A percentile compares a stretch with the other conserved stretches of the same genome.
phyloP scores from a whole-genome alignment of 192 early-diverging fungal species.

The Coemansia guatemalensis region DNA sequence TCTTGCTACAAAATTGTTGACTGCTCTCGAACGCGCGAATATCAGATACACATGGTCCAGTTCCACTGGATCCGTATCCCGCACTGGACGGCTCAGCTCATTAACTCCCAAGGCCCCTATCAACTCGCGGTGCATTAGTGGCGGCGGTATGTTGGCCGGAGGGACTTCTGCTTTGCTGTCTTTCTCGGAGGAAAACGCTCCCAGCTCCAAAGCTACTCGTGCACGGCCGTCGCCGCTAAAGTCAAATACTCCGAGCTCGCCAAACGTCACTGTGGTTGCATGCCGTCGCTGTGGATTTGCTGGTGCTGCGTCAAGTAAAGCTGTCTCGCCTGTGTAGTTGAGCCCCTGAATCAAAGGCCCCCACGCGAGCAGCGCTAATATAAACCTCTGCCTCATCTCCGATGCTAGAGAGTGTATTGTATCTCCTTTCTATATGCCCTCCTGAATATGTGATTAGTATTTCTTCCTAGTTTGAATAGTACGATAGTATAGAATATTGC shows the following conservation, averaged over 20 bases:
- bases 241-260: slow-evolving; percentile 48
- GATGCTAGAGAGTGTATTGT: no score
- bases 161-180: slow-evolving; percentile 12
- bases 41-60: slow-evolving; percentile 51
- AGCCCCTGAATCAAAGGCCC: slow-evolving; percentile 2
- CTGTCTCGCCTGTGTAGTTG: slow-evolving; percentile 49
- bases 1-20: slow-evolving; percentile 49
- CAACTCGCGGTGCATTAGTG: neutral
- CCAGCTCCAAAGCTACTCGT: slow-evolving; percentile 39
- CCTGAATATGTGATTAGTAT: no score
- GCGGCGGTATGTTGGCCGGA: neutral
- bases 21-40: slow-evolving; percentile 38
- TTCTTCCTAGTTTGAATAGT: no score
- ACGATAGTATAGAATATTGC: no score
- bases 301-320: slow-evolving; percentile 44
- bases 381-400: no score
- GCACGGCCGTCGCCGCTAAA: slow-evolving; percentile 47
- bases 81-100: slow-evolving; percentile 18
- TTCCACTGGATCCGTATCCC: slow-evolving; percentile 29
- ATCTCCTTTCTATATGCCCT: no score
- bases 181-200: slow-evolving; percentile 47
- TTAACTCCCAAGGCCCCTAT: slow-evolving; percentile 9
- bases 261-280: slow-evolving; percentile 42
- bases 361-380: no score
- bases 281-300: slow-evolving; percentile 25